Evolutionary conservation across 2,329 filamentous ascomycete species (phyloP), one percentile per base, ranked within the genome.

Genomic region (Alternaria conjuncta): DNA sequence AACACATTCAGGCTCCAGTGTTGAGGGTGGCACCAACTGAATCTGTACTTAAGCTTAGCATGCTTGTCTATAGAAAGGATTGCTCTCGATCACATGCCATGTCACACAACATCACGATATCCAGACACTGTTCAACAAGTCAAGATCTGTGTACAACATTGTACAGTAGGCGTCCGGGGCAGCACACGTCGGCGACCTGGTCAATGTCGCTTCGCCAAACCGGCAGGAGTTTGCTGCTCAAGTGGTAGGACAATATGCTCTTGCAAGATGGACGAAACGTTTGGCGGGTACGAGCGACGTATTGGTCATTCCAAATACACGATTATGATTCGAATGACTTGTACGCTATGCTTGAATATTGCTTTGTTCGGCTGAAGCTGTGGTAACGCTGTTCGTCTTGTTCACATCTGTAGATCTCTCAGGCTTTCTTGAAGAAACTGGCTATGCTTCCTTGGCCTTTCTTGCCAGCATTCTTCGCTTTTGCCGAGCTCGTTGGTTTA

Each of bases 391-490:
- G 36, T n/a, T 13, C 12, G 13, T 53, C 20, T 41, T 36, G 32
- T 36, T 53, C 49, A 32, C 32, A 32, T 25, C 20, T 41, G 21
- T 13, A 5, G 13, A 8, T 13, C 21, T 23, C 30, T 70, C 67
- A 79, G 75, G 94, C 96, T 84, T 96, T 97, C 45, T 87, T 86
- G 79, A 97, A 97, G 81, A 97, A 97, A 1, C 90, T 93, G 90
- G 94, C 97, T 75, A 97, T 97, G 77, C 86, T 97, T 4, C 94
- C 93, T 74, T 93, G 90, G 3, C 87, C 84, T 10, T 80, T 76
- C 63, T 81, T 83, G 11, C 64, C 77, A n/a, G 72, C 78, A 70
- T 81, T 83, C 74, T 84, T 86, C 55, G 75, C 76, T 75, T 93
- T 92, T 1, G 83, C 82, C 82, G 83, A 57, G 77, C 78, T 70